Conservation (phyloP, 1,284 basidiomycete genomes). For the Trichosporon asahii region DNA sequence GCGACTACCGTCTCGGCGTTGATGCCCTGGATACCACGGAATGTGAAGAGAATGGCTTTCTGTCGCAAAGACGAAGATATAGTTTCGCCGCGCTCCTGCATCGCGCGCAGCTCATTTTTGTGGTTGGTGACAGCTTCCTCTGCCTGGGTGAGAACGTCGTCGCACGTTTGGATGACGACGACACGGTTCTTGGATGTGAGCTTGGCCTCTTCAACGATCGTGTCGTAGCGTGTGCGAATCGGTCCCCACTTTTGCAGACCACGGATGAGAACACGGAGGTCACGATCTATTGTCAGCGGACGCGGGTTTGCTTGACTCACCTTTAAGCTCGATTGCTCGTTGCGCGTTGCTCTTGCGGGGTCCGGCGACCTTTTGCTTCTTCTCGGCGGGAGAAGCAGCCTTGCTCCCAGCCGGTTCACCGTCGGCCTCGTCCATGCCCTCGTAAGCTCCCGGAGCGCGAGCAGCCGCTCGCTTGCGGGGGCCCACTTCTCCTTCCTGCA, state of each 20-base stretch:
- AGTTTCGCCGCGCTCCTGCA: slow-evolving; percentile 76
- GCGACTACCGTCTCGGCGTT: slow-evolving; percentile 96
- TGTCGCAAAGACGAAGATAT: slow-evolving; percentile 54
- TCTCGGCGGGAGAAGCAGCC: slow-evolving; percentile 54
- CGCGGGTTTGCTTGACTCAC: slow-evolving; percentile 30
- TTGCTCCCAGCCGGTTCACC: slow-evolving; percentile 56
- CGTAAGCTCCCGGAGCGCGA: slow-evolving; percentile 66
- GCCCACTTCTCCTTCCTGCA: slow-evolving; percentile 55
- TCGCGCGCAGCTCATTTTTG: slow-evolving; percentile 71
- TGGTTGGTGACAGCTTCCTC: slow-evolving; percentile 78
- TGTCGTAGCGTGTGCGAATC: slow-evolving; percentile 87
- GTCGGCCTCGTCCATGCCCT: slow-evolving; percentile 84
- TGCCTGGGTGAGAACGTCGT: slow-evolving; percentile 87
- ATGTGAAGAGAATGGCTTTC: slow-evolving; percentile 90
- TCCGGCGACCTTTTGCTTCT: slow-evolving; percentile 40
- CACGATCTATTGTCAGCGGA: slow-evolving; percentile 62
- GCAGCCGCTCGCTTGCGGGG: slow-evolving; percentile 78
- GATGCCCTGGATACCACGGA: slow-evolving; percentile 84
- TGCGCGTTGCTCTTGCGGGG: slow-evolving; percentile 66
- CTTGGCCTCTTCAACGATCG: slow-evolving; percentile 90
- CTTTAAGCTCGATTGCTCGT: slow-evolving; percentile 89
- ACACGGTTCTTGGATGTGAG: slow-evolving; percentile 90
- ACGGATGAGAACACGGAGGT: slow-evolving; percentile 90
- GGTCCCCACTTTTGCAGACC: slow-evolving; percentile 98
- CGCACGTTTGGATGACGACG: slow-evolving; percentile 84